Evolutionary conservation across 139 green algal genomes (phyloP).

Genomic region (Tetraselmis striata): DNA sequence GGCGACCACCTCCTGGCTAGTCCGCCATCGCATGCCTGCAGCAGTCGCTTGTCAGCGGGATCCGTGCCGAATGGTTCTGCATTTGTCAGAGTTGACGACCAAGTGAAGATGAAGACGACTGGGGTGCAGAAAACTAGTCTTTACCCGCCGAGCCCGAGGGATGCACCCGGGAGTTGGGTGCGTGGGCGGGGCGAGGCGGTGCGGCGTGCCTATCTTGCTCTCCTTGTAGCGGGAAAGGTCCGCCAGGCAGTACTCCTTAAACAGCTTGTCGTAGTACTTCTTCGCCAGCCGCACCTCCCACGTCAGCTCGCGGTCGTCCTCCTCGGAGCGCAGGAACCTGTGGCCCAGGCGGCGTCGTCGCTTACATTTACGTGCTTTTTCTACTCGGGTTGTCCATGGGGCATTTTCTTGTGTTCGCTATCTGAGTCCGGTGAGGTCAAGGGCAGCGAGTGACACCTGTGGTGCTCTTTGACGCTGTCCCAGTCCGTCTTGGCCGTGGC

Average conservation of each 20-base stretch:
- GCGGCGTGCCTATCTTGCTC: conserved; percentile 50
- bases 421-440: neutral
- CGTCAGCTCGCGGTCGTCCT: conserved; percentile 47
- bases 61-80: no score
- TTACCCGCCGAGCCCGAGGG: no score
- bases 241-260: conserved; percentile 84
- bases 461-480: conserved; percentile 42
- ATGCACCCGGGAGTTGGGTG: no score
- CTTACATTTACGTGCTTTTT: neutral
- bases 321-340: conserved; percentile 51
- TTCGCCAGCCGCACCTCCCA: conserved; percentile 69
- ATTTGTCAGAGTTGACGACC: no score
- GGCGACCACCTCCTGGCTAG: conserved; percentile 64
- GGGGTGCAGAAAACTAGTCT: no score
- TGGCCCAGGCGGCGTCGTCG: neutral
- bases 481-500: conserved; percentile 39
- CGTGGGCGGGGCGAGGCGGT: no score
- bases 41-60: no score
- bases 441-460: conserved; percentile 51
- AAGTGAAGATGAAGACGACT: no score
- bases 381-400: neutral
- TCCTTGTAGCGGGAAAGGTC: conserved; percentile 76
- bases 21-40: conserved; percentile 72
- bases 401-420: neutral
- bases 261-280: conserved; percentile 81